Percentiles rank a stretch among this genome's conserved stretches.
These are phyloP conservation scores for Tricladium varicosporioides DNA, from an alignment of 2,329 filamentous ascomycete species.

Conservation along the genomic window DNA sequence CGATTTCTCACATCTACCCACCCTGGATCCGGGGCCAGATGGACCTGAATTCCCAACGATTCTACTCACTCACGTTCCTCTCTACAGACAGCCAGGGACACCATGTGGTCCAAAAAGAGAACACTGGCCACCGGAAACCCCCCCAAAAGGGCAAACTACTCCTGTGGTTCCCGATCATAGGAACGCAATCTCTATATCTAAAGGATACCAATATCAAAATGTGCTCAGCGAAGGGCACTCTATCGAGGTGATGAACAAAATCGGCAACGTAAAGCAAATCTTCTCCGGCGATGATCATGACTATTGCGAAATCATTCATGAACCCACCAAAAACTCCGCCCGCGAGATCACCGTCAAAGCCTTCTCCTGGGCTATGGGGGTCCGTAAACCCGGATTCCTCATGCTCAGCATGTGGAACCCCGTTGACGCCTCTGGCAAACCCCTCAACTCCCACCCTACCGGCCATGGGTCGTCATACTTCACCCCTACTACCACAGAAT, in stretches of 20 bases:
- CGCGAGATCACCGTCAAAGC: constrained; percentile 93
- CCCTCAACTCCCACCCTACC: constrained; percentile 36
- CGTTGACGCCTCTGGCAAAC: constrained; percentile 58
- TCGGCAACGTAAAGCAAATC: constrained; percentile 79
- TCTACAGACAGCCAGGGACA: constrained; percentile 78
- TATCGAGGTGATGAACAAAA: constrained; percentile 67
- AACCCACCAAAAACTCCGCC: constrained; percentile 54
- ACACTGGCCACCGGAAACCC: constrained; percentile 70
- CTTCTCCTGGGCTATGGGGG: constrained; percentile 94
- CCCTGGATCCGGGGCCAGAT: constrained; percentile 42
- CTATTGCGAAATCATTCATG: constrained; percentile 88
- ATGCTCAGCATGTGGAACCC: constrained; percentile 93
- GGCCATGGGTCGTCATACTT: constrained; percentile 36
- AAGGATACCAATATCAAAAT: constrained; percentile 96
- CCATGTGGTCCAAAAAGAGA: constrained; percentile 87
- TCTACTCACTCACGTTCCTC: constrained; percentile 84
- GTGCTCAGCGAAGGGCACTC: constrained; percentile 79
- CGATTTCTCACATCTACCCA: constrained; percentile 39
- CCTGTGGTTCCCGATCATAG: constrained; percentile 61
- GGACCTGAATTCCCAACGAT: constrained; percentile 74
- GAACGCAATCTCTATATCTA: constrained; percentile 74
- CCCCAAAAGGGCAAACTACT: constrained; percentile 54
- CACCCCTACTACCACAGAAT: constrained; percentile 67
- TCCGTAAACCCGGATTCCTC: constrained; percentile 81
- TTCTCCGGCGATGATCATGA: constrained; percentile 98